These are phyloP conservation scores for Brassica hybrid DNA, from an alignment of 441 rosid genomes.

Conservation along the genomic window DNA sequence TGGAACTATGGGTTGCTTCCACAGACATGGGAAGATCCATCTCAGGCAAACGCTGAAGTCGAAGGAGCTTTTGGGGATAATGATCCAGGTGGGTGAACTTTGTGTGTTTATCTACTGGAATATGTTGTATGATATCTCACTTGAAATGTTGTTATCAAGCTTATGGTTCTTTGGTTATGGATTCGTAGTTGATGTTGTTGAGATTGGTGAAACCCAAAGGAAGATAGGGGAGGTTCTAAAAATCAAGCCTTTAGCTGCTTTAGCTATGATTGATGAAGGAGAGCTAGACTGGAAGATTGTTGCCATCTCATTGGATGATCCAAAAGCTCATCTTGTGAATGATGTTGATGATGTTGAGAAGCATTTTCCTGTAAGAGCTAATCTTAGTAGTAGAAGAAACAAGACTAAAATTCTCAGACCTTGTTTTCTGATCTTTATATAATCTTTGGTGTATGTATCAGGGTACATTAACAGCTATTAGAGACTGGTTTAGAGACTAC, in stretches of 20 bases:
- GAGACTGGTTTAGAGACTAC: slow-evolving; percentile 97
- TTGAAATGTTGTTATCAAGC: not conserved
- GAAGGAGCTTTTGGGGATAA: slow-evolving; percentile 94
- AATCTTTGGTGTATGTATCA: slow-evolving; percentile 43
- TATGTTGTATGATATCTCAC: not conserved
- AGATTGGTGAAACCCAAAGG: slow-evolving; percentile 74
- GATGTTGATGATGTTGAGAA: slow-evolving; percentile 90
- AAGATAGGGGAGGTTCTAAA: slow-evolving; percentile 73
- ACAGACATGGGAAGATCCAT: slow-evolving; percentile 99
- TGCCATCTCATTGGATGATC: slow-evolving; percentile 86
- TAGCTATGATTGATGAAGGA: slow-evolving; percentile 95
- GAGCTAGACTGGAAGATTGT: slow-evolving; percentile 95
- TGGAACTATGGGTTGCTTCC: slow-evolving; percentile 99
- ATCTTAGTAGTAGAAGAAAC: slow-evolving; percentile 41
- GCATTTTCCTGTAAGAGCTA: slow-evolving; percentile 74
- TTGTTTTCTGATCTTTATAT: not conserved
- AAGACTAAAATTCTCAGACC: not conserved
- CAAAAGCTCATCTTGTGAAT: slow-evolving; percentile 83
- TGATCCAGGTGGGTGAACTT: slow-evolving; percentile 70
- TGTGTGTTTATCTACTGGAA: not conserved
- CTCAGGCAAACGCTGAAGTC: slow-evolving; percentile 76
- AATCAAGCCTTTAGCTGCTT: slow-evolving; percentile 80
- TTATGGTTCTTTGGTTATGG: not conserved
- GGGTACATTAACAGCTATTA: slow-evolving; percentile 88
- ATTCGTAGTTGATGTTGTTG: slow-evolving; percentile 83